These are phyloP conservation scores for Solanum chiquidenum DNA, from an alignment of 257 asterid genomes.

Conservation along the genomic window DNA sequence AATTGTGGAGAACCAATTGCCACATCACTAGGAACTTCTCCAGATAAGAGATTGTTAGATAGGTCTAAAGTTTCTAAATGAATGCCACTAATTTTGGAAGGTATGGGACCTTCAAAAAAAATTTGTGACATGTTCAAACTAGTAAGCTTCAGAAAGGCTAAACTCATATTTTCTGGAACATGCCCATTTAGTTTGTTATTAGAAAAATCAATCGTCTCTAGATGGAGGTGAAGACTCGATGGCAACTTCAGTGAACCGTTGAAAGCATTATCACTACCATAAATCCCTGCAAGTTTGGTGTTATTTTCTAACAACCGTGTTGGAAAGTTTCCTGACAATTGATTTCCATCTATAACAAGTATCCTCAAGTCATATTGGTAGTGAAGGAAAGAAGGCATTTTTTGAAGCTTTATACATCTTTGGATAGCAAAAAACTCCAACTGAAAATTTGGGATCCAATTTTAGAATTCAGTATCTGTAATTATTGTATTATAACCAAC, in stretches of 20 bases:
- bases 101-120: not conserved
- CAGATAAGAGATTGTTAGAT: not conserved
- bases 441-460: not conserved
- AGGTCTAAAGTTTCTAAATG: accelerated
- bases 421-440: not conserved
- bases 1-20: not conserved
- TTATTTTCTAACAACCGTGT: too few species aligned
- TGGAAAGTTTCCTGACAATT: too few species aligned
- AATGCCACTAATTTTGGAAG: not conserved
- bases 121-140: not conserved
- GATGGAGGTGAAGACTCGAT: not conserved
- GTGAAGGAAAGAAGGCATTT: too few species aligned
- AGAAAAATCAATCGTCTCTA: not conserved
- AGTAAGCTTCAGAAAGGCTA: not conserved
- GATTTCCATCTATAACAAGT: too few species aligned
- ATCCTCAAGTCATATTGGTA: too few species aligned
- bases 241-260: not conserved
- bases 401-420: too few species aligned
- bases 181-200: not conserved
- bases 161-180: not conserved
- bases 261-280: not conserved
- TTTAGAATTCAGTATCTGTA: not conserved
- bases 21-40: not conserved
- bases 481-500: not conserved
- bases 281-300: too few species aligned